Base-by-base conservation (phyloP, 768 basidiomycete genomes). In the Lentinula edodes region DNA sequence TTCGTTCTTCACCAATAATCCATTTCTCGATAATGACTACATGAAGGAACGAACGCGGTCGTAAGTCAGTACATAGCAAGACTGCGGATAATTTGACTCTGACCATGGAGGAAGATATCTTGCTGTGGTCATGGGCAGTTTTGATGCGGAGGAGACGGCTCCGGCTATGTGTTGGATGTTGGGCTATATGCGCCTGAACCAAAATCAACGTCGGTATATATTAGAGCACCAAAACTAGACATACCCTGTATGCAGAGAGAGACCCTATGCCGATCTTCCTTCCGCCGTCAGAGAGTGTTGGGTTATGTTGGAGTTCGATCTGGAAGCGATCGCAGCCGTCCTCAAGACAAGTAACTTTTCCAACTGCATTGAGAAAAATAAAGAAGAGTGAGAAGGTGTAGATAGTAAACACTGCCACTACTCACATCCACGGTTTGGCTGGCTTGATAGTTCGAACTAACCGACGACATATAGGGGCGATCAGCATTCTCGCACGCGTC, bases 281-380 rank as follows among this genome's bases (percentile, higher is more conserved):
- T n/a, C 59, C 59, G n/a, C 59, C 51, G 34, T 60, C 59, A 6
- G 18, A 6, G 5, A 60, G 38, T 12, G 15, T 60, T 15, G 34
- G 10, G 51, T 52, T 60, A n/a, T 34, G 18, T 32, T 41, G 15
- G 10, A 60, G 51, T 15, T n/a, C 18, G 23, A 60, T 52, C 9
- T 34, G 36, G 6, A 43, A 7, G 15, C 20, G 5, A 18, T 39
- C 35, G 50, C 59, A 60, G n/a, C 58, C 58, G 10, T 35, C 16
- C 23, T 60, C 50, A 12, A 60, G 59, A 23, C 59, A 60, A 15
- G 36, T 60, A 8, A 60, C 28, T 34, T 39, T 51, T 13, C 59
- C 59, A 28, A 35, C 58, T 60, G 38, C 3, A 18, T 16, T n/a
- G 35, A 4, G 43, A 20, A 18, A 15, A n/a, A 23, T 2, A 23